Evolutionary conservation across 2,329 filamentous ascomycete species (phyloP), one percentile per base, ranked within the genome.

Genomic region (Phialemonium atrogriseum): DNA sequence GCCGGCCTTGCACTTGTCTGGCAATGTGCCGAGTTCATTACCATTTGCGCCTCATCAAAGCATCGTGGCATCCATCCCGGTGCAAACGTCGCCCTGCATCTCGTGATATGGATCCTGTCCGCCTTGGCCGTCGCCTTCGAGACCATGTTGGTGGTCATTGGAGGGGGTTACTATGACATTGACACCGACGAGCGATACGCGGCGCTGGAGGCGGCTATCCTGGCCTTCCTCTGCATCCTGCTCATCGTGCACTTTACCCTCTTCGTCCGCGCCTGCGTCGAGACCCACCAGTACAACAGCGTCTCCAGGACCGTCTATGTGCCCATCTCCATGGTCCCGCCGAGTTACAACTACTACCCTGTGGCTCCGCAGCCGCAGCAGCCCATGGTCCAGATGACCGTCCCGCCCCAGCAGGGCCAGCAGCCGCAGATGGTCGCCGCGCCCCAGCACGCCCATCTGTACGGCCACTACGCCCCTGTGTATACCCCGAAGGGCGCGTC

Each of bases 31-130:
- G 63, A 68, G 26, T 39, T 63, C 28, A 43, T 64, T 33, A 57
- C 51, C 16, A 50, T 58, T 12, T 47, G 41, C 21, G 34, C 47
- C 11, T 56, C 57, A 22, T 51, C 47, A 6, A 49, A 44, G 29
- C 45, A 51, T 15, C 40, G 40, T 4, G 56, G 59, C 22, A 59
- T 66, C 13, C 59, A 62, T 32, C 62, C 64, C 1, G 63, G 60
- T 16, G 57, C 55, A 7, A 61, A 66, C 27, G 58, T 68, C 20
- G 59, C 46, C 32, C 24, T 62, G 10, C 58, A 57, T 19, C 58
- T 68, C 3, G 30, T 66, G 37, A 47, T 66, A 33, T 65, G 58
- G 55, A 39, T 66, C 6, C 35, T 45, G 14, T 46, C 50, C n/a
- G 27, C 45, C 22, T 17, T 50, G 10, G 35, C 51, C 3, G 48